Base-by-base conservation (phyloP, 129 eudicot genomes). In the Artemisia annua region DNA sequence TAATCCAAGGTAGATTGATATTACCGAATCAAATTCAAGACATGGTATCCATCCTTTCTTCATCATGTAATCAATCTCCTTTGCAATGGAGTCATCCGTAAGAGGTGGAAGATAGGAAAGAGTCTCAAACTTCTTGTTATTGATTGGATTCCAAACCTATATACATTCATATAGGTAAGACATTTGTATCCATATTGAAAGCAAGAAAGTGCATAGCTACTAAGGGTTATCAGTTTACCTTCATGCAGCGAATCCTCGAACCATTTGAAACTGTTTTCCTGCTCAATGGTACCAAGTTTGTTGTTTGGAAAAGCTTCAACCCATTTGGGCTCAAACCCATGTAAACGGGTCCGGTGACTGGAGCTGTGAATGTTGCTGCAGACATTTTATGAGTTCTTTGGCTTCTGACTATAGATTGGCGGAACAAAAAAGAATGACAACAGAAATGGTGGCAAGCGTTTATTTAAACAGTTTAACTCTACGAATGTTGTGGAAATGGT, bases 1-100 rank as follows among this genome's bases (percentile, higher is more conserved):
- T 2, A 5, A 46, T 43, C 15, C 1, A 10, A 3, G 30, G 28
- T 5, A 22, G 15, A 0, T 16, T 57, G 7, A 71, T 63, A 83
- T 75, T 80, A 87, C 89, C 67, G 65, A 75, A 55, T 87, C 89
- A 70, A 88, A 88, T 67, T 85, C 88, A 69, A 85, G 90, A 64
- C 84, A 83, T 1, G 95, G 95, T 19, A 85, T n/a, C 95, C 90
- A 85, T 75, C 90, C 90, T 43, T 83, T 85, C 51, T 43, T 83
- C 63, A 85, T 83, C 90, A 88, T 83, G 81, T 88, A 85, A 75
- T 85, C 90, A 19, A 88, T 70, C 82, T 88, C 95, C 85, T 81
- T 85, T 5, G 85, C 88, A 44, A 88, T 80, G n/a, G 88, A 85
- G 11, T 85, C 95, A 26, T 81, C 83, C 2, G 88, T 67, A 43